phyloP scores from a whole-genome alignment of 805 yeast genomes.

The Yarrowia porcina region DNA sequence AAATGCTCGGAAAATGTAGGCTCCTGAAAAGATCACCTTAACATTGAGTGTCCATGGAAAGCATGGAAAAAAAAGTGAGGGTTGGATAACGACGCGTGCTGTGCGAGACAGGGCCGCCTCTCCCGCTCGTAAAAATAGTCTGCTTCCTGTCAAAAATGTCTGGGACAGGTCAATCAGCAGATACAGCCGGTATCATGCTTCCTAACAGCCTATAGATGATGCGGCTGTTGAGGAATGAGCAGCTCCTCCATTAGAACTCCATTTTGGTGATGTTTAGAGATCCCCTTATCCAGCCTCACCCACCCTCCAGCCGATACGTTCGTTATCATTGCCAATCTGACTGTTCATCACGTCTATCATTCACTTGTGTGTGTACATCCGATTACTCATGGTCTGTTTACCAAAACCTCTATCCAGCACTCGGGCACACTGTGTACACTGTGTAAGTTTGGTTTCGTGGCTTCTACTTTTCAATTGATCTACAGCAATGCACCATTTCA shows the following conservation, averaged over 20 bases:
- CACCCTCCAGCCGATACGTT: neutral
- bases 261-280: too few relatives aligned
- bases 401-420: neutral
- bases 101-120: neutral
- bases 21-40: too few relatives aligned
- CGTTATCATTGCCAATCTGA: neutral
- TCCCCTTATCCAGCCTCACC: neutral
- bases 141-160: neutral
- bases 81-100: neutral
- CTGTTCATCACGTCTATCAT: neutral
- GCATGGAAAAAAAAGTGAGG: neutral
- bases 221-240: slow-evolving; percentile 17
- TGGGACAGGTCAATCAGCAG: neutral
- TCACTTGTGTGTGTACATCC: neutral
- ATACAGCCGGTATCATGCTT: neutral
- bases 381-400: neutral
- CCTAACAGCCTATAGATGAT: neutral
- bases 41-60: neutral
- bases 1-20: neutral
- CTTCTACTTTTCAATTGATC: slow-evolving; percentile 1
- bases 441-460: neutral
- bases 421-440: neutral
- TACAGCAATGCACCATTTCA: slow-evolving; percentile 15
- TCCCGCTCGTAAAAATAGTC: slow-evolving; percentile 15
- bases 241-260: too few relatives aligned